Conservation (phyloP, 495 filamentous ascomycete species). For the Neurospora sp. region DNA sequence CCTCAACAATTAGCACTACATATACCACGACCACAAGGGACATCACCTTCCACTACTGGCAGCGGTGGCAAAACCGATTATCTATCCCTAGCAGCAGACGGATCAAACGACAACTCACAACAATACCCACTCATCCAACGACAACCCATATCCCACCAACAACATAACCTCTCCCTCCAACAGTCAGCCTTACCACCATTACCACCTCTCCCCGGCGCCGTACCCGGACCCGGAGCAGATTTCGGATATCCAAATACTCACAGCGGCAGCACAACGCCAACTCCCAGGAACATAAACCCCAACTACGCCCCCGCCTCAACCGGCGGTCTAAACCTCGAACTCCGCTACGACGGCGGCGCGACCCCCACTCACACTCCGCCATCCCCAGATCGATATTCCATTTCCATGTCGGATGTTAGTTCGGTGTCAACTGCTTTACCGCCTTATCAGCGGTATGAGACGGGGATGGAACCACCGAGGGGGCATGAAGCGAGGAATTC, state of each 20-base stretch:
- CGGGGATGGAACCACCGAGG: neutral
- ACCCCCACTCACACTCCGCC: neutral
- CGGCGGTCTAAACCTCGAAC: neutral
- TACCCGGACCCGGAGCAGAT: neutral
- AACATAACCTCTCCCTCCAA: neutral
- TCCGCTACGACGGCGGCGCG: neutral
- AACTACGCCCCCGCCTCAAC: neutral
- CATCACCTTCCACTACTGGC: neutral
- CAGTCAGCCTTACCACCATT: neutral
- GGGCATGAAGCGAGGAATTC: neutral
- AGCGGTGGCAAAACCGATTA: neutral
- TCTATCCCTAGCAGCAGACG: neutral
- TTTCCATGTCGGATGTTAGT: neutral
- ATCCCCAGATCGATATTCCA: neutral
- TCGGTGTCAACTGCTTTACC: neutral
- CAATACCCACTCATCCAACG: neutral
- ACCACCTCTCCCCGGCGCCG: neutral
- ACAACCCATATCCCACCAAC: neutral
- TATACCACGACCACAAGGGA: neutral
- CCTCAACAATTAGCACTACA: neutral
- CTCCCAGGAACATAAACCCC: neutral
- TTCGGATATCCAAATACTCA: neutral
- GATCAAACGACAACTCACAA: neutral
- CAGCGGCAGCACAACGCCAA: neutral
- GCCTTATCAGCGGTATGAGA: neutral